Evolutionary conservation across 1,139 yeast genomes (phyloP).

Genomic region (Blastobotrys raffinosifermentans): DNA sequence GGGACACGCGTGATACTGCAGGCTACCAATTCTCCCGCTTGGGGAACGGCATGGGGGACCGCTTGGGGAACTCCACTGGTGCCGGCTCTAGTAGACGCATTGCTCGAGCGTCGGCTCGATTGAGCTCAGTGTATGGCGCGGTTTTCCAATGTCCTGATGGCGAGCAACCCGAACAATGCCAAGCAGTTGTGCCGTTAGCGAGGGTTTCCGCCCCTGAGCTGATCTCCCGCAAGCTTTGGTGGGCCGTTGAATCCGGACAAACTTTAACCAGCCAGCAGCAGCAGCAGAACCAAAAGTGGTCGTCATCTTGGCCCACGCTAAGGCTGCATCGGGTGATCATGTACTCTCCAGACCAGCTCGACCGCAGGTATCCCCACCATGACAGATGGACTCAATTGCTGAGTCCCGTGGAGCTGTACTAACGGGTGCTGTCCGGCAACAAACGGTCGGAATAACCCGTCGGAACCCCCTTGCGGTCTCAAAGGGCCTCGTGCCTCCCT

Average conservation of each 20-base stretch:
- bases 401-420: constrained; percentile 1
- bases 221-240: not conserved
- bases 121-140: constrained; percentile 1
- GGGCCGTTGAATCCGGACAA: not conserved
- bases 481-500: too few species aligned
- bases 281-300: not conserved
- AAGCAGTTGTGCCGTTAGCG: not conserved
- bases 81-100: too few species aligned
- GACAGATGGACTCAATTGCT: not conserved
- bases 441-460: too few species aligned
- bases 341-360: not conserved
- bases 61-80: too few species aligned
- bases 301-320: not conserved
- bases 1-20: too few species aligned
- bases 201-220: not conserved
- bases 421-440: too few species aligned
- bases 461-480: too few species aligned
- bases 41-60: too few species aligned
- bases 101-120: too few species aligned
- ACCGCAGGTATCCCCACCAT: constrained; percentile 1
- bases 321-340: not conserved
- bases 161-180: not conserved
- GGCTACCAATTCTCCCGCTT: too few species aligned
- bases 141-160: not conserved
- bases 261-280: not conserved